These are phyloP conservation scores for Cicer pinnatifidum DNA, from an alignment of 306 rosid genomes.

Conservation along the genomic window DNA sequence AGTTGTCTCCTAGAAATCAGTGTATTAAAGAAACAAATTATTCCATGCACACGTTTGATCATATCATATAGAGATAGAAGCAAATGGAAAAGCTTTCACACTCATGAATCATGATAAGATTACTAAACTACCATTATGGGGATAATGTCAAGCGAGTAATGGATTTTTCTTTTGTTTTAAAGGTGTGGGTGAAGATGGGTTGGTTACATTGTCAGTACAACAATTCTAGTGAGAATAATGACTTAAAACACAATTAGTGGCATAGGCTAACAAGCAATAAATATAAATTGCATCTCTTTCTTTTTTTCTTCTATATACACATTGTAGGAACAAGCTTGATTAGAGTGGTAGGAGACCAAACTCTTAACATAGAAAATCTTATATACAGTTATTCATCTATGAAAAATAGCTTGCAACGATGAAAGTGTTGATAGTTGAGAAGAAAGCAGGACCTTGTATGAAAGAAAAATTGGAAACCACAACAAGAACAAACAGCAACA, in stretches of 20 bases:
- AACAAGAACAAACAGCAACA: background rate
- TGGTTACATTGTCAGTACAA: background rate
- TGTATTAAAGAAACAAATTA: too few species aligned
- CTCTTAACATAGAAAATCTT: background rate
- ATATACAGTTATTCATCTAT: constrained; percentile 6
- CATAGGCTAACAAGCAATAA: background rate
- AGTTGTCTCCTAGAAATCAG: background rate
- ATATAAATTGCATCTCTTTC: background rate
- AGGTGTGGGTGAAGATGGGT: too few species aligned
- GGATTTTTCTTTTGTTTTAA: background rate
- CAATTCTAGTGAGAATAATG: background rate
- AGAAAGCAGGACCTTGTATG: background rate
- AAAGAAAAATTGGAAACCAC: constrained; percentile 23
- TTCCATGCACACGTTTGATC: background rate
- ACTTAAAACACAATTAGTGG: background rate
- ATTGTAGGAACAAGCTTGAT: background rate
- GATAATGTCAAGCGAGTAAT: background rate
- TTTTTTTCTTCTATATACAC: background rate
- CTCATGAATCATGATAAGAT: background rate
- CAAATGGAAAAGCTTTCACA: background rate
- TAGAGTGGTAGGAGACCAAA: background rate
- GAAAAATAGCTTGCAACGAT: background rate
- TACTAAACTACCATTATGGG: background rate
- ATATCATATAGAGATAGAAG: background rate
- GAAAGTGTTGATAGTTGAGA: background rate